Conservation (phyloP, 371 early-diverging fungal genomes). For the Dentiscutata heterogama region DNA sequence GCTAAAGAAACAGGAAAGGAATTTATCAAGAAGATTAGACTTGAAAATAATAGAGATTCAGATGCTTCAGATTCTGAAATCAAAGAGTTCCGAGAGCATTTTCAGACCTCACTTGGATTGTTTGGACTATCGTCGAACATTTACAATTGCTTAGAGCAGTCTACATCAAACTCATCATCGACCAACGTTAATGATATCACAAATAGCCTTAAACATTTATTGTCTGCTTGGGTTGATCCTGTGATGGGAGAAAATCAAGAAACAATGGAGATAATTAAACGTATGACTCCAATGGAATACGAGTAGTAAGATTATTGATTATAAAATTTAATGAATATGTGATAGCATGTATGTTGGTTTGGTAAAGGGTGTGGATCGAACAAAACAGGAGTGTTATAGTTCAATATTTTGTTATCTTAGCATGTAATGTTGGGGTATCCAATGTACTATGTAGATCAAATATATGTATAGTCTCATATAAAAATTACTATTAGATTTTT, state of each 20-base stretch:
- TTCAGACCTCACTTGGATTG: background rate
- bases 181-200: background rate
- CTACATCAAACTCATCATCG: background rate
- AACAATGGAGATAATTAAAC: background rate
- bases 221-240: conserved; percentile 22
- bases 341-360: background rate
- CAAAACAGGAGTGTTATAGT: too few relatives aligned
- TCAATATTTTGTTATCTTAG: too few relatives aligned
- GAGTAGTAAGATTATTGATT: too few relatives aligned
- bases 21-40: conserved; percentile 18
- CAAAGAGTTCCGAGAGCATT: conserved; percentile 9
- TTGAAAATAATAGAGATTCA: background rate
- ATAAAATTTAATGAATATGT: background rate
- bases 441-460: too few relatives aligned
- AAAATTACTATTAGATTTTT: too few relatives aligned
- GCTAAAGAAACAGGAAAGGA: background rate
- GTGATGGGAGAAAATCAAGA: background rate
- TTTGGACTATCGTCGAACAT: conserved; percentile 19
- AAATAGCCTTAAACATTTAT: conserved; percentile 10
- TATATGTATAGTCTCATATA: too few relatives aligned
- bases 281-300: conserved; percentile 43
- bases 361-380: too few relatives aligned
- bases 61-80: background rate
- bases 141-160: background rate
- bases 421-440: too few relatives aligned